A percentile compares a stretch with the other conserved stretches of the same genome.
phyloP scores from a whole-genome alignment of 805 yeast genomes.

The Ogataea paraovalis region DNA sequence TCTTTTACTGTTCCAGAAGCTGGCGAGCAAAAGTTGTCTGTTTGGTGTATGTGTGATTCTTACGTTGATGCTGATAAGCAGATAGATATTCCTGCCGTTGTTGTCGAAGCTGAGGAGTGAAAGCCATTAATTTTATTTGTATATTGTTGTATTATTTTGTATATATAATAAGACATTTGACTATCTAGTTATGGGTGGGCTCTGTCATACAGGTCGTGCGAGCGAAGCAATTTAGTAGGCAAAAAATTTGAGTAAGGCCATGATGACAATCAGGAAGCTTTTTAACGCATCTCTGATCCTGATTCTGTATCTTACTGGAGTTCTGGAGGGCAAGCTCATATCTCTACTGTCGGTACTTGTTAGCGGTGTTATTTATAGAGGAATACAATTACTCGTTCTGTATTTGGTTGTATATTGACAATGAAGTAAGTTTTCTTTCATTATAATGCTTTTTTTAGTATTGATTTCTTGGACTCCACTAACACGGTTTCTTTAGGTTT shows the following conservation, averaged over 20 bases:
- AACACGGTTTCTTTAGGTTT: conserved; percentile 47
- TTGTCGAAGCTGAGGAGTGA: conserved; percentile 23
- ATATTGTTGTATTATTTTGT: background rate
- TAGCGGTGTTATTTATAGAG: too few relatives aligned
- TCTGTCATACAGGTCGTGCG: too few relatives aligned
- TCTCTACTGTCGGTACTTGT: too few relatives aligned
- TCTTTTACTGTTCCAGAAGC: conserved; percentile 53
- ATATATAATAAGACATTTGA: background rate
- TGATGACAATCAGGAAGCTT: background rate
- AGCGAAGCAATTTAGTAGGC: background rate
- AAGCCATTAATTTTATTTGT: background rate
- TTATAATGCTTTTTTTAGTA: background rate
- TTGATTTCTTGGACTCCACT: conserved; percentile 5
- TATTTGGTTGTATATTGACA: background rate
- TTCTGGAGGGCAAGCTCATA: too few relatives aligned
- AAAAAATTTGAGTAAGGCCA: background rate
- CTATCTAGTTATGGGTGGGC: too few relatives aligned
- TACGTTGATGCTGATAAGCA: conserved; percentile 93
- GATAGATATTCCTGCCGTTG: conserved; percentile 45
- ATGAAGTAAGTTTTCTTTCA: conserved; percentile 15
- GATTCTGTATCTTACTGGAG: too few relatives aligned
- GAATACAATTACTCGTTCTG: background rate
- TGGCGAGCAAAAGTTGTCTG: conserved; percentile 58
- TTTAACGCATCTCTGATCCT: background rate
- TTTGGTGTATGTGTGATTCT: conserved; percentile 90